Evolutionary conservation across 2,329 filamentous ascomycete species (phyloP).

Genomic region (Ramularia collo-cygni): DNA sequence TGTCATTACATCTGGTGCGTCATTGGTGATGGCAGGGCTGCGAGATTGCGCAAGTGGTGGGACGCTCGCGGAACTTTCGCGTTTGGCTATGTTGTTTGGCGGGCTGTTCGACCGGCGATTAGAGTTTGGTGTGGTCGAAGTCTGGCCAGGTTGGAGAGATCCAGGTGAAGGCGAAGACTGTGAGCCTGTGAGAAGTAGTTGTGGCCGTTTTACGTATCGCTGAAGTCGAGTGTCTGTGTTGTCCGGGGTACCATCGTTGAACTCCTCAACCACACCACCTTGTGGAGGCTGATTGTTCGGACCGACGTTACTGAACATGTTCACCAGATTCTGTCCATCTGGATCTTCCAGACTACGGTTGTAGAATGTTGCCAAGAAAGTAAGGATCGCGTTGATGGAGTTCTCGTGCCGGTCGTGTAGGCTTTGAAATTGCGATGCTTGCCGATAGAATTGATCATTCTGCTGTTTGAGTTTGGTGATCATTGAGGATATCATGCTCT

Average conservation of each 20-base stretch:
- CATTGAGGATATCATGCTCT: slow-evolving; percentile 75
- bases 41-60: slow-evolving; percentile 15
- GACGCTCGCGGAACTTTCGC: slow-evolving; percentile 14
- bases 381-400: slow-evolving; percentile 97
- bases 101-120: slow-evolving; percentile 22
- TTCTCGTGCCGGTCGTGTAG: slow-evolving; percentile 96
- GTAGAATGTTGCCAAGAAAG: slow-evolving; percentile 94
- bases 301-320: slow-evolving; percentile 62
- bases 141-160: slow-evolving; percentile 24
- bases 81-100: slow-evolving; percentile 16
- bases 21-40: slow-evolving; percentile 35
- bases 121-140: slow-evolving; percentile 22
- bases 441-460: slow-evolving; percentile 79
- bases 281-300: slow-evolving; percentile 35
- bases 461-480: slow-evolving; percentile 76
- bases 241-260: slow-evolving; percentile 36
- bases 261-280: slow-evolving; percentile 57
- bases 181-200: slow-evolving; percentile 26
- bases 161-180: slow-evolving; percentile 27
- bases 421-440: slow-evolving; percentile 81
- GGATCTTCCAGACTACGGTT: slow-evolving; percentile 86
- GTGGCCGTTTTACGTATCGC: slow-evolving; percentile 23
- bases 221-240: slow-evolving; percentile 26
- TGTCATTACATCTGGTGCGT: slow-evolving; percentile 29
- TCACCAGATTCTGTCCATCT: slow-evolving; percentile 68